Conservation (phyloP, 1,284 basidiomycete species). For the Moniliella sp. region DNA sequence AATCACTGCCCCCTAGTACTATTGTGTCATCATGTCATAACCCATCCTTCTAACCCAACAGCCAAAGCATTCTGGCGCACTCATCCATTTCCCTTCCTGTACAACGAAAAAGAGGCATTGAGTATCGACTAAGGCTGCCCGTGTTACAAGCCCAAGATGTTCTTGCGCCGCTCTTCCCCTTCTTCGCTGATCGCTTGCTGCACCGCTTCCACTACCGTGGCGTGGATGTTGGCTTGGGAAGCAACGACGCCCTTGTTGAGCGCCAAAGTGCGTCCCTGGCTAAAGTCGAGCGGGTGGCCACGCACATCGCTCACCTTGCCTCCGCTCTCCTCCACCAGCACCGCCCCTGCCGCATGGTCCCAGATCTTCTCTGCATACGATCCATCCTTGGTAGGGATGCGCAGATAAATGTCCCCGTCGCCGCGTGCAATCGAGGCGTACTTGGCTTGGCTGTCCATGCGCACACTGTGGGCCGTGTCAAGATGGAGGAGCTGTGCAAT, state of each 20-base stretch:
- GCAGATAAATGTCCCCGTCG: conserved; percentile 68
- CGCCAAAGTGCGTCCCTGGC: conserved; percentile 61
- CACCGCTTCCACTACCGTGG: conserved; percentile 52
- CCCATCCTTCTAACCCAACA: too few species aligned
- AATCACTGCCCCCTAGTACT: too few species aligned
- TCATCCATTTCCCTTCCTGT: too few species aligned
- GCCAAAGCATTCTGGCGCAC: too few species aligned
- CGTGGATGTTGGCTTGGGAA: conserved; percentile 47
- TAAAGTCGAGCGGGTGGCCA: conserved; percentile 62
- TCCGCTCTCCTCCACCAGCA: conserved; percentile 73
- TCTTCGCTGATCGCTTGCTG: conserved; percentile 44
- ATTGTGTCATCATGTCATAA: too few species aligned
- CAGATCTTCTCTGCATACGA: conserved; percentile 75
- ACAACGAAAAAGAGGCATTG: too few species aligned
- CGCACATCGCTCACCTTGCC: conserved; percentile 63
- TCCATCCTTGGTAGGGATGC: conserved; percentile 58
- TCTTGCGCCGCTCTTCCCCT: too few species aligned
- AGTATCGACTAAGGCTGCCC: too few species aligned
- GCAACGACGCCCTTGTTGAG: conserved; percentile 75
- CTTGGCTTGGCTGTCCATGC: conserved; percentile 96
- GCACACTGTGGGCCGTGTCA: conserved; percentile 44
- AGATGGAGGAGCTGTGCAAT: conserved; percentile 54
- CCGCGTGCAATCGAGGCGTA: conserved; percentile 70
- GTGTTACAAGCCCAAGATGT: too few species aligned
- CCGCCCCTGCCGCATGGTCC: conserved; percentile 75